Evolutionary conservation across 129 eudicot species (phyloP).

Genomic region (Lactuca saligna): DNA sequence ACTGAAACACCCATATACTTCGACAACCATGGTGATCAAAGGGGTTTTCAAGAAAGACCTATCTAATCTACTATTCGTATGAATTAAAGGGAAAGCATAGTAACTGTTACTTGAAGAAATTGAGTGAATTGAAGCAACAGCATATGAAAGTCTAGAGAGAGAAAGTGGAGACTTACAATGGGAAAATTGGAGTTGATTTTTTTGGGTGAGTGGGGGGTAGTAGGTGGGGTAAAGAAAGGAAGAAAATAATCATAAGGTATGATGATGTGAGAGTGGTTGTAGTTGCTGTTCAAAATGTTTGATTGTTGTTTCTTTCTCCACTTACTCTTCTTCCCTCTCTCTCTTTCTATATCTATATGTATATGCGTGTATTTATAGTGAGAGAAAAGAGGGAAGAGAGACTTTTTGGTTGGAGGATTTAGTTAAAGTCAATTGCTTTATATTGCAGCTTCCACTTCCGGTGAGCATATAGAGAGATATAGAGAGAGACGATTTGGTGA

Average conservation of each 20-base stretch:
- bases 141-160: slow-evolving; percentile 15
- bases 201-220: slow-evolving; percentile 35
- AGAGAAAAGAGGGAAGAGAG: slow-evolving; percentile 1
- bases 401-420: background rate
- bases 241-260: slow-evolving; percentile 39
- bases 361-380: background rate
- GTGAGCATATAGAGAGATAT: background rate
- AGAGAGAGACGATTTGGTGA: background rate
- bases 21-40: slow-evolving; percentile 7
- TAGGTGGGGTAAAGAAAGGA: slow-evolving; percentile 39
- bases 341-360: background rate
- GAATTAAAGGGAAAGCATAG: slow-evolving; percentile 33
- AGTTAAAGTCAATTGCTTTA: slow-evolving; percentile 17
- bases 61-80: background rate
- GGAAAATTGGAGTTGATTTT: slow-evolving; percentile 23
- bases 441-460: slow-evolving; percentile 27
- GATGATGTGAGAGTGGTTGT: slow-evolving; percentile 47
- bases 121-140: slow-evolving; percentile 29
- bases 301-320: slow-evolving; percentile 28
- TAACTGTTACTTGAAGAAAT: slow-evolving; percentile 27
- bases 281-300: slow-evolving; percentile 27
- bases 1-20: background rate
- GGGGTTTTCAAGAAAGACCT: background rate
- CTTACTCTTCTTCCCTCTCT: background rate
- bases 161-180: slow-evolving; percentile 24